Base-by-base conservation (phyloP, 2,329 filamentous ascomycete genomes). In the Monosporascus ibericus region DNA sequence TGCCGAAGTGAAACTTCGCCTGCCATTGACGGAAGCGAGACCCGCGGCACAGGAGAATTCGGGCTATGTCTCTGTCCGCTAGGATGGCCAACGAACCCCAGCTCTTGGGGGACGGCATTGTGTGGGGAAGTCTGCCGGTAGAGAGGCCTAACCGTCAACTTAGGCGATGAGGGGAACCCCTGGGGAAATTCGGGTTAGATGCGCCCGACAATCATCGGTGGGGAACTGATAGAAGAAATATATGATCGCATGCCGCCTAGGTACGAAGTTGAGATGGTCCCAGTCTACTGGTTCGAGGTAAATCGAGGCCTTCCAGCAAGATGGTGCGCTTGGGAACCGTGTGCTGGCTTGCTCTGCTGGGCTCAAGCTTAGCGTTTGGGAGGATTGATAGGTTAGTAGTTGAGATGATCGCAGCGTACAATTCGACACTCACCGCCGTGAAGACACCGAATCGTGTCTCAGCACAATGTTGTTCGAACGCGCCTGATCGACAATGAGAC, bases 381-480 rank as follows among this genome's bases (percentile, higher is more conserved):
- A 42, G 6, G 39, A 42, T 42, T 42, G 39, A 42, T 20, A 42
- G 39, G 39, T 42, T 5, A 42, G 39, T 20, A 42, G 11, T 42
- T 39, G 38, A 42, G 39, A 42, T 42, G 20, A 34, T 34, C 11
- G 5, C 30, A 34, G 30, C 9, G 11, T 18, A 20, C 5, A 11
- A 42, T 42, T 9, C 8, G 39, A 18, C 9, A 20, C 39, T 42
- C 18, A 42, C 22, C 30, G 11, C 30, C 8, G 22, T 24, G 18
- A 50, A 63, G 63, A 38, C 55, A 58, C 20, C 49, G 20, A 5
- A 48, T 65, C 15, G 61, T 66, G 18, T 58, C 58, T 17, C 57
- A 54, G 39, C 63, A 63, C 44, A 63, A 63, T 52, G 52, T 64
- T 24, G 50, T 57, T 34, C 62, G 63, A 20, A 61, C 60, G 7